Percentiles rank a stretch among this genome's conserved stretches.
Evolutionary conservation across 2,329 filamentous ascomycete species (phyloP).

Genomic region (Conoideocrella luteorostrata): DNA sequence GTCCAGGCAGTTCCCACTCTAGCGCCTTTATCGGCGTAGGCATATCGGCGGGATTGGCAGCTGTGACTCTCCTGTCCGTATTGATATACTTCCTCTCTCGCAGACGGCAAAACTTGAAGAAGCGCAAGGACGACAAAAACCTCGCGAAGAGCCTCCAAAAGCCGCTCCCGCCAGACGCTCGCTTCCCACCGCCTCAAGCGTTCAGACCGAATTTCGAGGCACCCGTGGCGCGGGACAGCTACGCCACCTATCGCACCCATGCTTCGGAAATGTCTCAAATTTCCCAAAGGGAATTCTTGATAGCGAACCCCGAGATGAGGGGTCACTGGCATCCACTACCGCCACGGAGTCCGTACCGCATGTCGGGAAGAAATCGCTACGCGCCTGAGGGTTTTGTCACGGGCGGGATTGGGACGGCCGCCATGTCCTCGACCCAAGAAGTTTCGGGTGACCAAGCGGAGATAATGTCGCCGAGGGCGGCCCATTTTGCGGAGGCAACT

Average conservation of each 20-base stretch:
- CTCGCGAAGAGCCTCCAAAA: neutral
- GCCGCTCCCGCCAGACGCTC: neutral
- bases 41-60: neutral
- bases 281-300: neutral
- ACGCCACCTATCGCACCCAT: too few species aligned
- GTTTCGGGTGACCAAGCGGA: neutral
- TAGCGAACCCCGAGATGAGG: neutral
- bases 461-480: neutral
- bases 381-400: neutral
- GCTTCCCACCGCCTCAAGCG: neutral
- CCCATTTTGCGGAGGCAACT: too few species aligned
- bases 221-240: neutral
- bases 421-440: neutral
- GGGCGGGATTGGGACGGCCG: neutral
- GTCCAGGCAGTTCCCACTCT: neutral
- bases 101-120: neutral
- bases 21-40: neutral
- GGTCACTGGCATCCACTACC: neutral
- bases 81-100: neutral
- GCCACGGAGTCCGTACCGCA: neutral
- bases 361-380: neutral
- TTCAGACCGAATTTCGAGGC: neutral
- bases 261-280: neutral
- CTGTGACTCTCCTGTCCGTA: neutral
- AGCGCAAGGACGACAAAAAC: neutral